Evolutionary conservation across 176 grass and related monocot genomes (phyloP).

Genomic region (Oryza australiensis): DNA sequence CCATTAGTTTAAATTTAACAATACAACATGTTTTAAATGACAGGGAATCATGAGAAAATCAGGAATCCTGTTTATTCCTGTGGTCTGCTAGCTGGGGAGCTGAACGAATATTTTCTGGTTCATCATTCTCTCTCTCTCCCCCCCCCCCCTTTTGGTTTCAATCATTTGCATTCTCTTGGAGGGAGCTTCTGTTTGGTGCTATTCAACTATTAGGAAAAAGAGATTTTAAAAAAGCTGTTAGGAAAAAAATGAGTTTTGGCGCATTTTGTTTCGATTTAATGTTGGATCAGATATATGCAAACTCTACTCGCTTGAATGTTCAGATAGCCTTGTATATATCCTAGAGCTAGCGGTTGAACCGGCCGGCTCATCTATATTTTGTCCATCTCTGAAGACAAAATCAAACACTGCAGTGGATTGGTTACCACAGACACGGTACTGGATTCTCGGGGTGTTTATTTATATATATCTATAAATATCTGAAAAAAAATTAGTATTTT

Average conservation of each 20-base stretch:
- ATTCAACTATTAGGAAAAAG: neutral
- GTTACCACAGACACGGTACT: neutral
- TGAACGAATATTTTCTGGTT: constrained; percentile 25
- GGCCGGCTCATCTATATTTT: neutral
- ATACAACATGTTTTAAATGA: constrained; percentile 16
- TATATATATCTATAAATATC: too few relatives aligned
- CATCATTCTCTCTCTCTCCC: neutral
- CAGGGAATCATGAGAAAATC: constrained; percentile 1
- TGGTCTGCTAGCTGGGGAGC: constrained; percentile 3
- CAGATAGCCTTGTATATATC: constrained; percentile 25
- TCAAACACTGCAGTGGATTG: neutral
- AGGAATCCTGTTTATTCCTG: constrained; percentile 4
- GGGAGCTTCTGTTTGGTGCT: neutral
- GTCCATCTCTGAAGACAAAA: constrained; percentile 31
- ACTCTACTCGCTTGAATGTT: constrained; percentile 9
- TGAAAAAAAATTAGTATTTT: too few relatives aligned
- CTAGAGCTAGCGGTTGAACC: neutral
- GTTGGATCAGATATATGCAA: constrained; percentile 25
- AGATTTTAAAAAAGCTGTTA: neutral
- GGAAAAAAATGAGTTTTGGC: neutral
- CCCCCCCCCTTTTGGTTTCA: neutral
- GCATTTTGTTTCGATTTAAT: constrained; percentile 21
- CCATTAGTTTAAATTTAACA: constrained; percentile 13
- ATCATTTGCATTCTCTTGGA: constrained; percentile 10
- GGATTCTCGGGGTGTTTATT: constrained; percentile 17